phyloP scores from a whole-genome alignment of 768 basidiomycete species.

The Mycena leptocephala region DNA sequence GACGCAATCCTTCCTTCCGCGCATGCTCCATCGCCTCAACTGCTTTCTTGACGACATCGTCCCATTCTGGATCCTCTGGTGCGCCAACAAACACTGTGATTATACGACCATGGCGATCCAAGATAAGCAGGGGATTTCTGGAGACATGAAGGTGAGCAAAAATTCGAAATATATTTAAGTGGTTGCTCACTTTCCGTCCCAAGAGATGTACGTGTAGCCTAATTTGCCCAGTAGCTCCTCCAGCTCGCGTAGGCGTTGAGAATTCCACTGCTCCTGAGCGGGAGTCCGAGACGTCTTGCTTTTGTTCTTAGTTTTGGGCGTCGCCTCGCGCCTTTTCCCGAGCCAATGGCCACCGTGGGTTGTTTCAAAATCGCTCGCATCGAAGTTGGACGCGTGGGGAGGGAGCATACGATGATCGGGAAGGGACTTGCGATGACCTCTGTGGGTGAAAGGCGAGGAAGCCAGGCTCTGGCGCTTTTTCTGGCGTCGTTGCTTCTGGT shows the following conservation, averaged over 20 bases:
- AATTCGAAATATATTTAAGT: no score
- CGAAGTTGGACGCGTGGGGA: neutral
- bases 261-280: neutral
- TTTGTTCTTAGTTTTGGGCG: neutral
- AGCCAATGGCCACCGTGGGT: neutral
- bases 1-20: neutral
- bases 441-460: neutral
- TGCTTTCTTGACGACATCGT: neutral
- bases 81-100: conserved; percentile 25
- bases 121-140: conserved; percentile 12
- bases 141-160: neutral
- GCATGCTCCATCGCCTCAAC: conserved; percentile 1
- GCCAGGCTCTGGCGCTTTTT: neutral
- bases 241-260: neutral
- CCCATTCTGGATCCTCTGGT: conserved; percentile 31
- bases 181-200: conserved; percentile 26
- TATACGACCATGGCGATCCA: conserved; percentile 20
- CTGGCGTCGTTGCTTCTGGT: neutral
- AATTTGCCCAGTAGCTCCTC: neutral
- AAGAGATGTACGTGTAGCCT: neutral
- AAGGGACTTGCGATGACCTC: neutral
- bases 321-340: neutral
- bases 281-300: no score
- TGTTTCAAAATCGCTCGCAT: neutral
- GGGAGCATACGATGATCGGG: neutral